phyloP scores from a whole-genome alignment of 768 basidiomycete genomes.

The Lactifluus echinatus region DNA sequence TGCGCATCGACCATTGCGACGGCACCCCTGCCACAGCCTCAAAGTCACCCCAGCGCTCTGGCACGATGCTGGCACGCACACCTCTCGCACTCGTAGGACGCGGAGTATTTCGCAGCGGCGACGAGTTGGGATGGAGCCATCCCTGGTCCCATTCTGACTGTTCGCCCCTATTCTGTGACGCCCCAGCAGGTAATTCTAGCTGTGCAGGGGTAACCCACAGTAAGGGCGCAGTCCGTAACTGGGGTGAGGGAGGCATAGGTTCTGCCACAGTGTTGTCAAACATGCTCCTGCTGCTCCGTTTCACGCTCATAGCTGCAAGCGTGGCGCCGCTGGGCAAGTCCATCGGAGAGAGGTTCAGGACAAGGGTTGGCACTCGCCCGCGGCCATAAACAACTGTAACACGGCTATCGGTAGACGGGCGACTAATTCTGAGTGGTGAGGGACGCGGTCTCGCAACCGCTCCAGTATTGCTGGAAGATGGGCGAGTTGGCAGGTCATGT shows the following conservation, averaged over 20 bases:
- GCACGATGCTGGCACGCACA: slow-evolving; percentile 8
- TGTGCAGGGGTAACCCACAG: background rate
- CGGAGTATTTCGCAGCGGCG: slow-evolving; percentile 2
- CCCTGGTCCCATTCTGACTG: background rate
- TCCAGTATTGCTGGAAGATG: background rate
- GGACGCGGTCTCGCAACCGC: background rate
- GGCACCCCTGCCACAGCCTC: background rate
- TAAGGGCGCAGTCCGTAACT: background rate
- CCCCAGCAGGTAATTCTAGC: background rate
- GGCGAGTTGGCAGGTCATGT: background rate
- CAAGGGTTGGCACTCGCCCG: slow-evolving; percentile 16
- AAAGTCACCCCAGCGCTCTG: background rate
- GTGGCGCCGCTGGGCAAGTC: background rate
- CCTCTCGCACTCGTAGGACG: background rate
- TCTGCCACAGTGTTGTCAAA: background rate
- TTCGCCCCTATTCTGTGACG: background rate
- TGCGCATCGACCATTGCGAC: background rate
- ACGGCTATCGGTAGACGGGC: background rate
- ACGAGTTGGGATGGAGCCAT: background rate
- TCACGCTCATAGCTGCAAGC: background rate
- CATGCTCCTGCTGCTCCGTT: background rate
- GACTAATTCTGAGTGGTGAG: background rate
- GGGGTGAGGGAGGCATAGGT: background rate
- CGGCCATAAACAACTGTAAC: slow-evolving; percentile 4
- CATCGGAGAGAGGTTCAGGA: slow-evolving; percentile 8